These are phyloP conservation scores for Asterophora lycoperdoides DNA, from an alignment of 768 basidiomycete genomes.

Conservation along the genomic window DNA sequence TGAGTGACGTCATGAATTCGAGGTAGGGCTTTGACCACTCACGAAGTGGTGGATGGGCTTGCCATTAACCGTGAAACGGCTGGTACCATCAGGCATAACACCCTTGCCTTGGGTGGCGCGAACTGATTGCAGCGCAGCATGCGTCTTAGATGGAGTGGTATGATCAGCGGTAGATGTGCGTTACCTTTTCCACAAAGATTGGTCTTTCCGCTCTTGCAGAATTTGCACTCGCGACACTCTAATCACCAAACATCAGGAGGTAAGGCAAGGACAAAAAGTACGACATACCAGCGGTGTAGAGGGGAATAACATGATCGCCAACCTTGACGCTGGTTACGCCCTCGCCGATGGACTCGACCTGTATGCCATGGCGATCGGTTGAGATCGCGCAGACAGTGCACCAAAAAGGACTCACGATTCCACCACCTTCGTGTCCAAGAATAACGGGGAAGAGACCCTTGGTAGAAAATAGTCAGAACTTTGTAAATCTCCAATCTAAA, in stretches of 20 bases:
- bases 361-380: constrained; percentile 12
- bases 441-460: constrained; percentile 90
- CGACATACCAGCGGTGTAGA: constrained; percentile 84
- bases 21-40: constrained; percentile 24
- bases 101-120: constrained; percentile 93
- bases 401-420: constrained; percentile 56
- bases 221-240: constrained; percentile 97
- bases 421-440: constrained; percentile 93
- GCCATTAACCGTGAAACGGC: constrained; percentile 87
- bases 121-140: constrained; percentile 40
- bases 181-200: constrained; percentile 94
- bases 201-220: constrained; percentile 97
- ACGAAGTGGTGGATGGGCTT: constrained; percentile 90
- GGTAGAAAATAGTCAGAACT: constrained; percentile 2
- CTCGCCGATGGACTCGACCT: constrained; percentile 98
- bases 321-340: constrained; percentile 73
- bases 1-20: background rate
- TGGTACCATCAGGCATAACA: constrained; percentile 86
- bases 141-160: background rate
- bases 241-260: constrained; percentile 4
- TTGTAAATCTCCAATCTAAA: background rate
- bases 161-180: background rate
- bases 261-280: background rate
- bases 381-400: background rate
- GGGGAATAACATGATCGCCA: constrained; percentile 97